Evolutionary conservation across 164 flowering plant genomes (phyloP), one percentile per base, ranked within the genome.

Genomic region (Nymphaea thermarum): DNA sequence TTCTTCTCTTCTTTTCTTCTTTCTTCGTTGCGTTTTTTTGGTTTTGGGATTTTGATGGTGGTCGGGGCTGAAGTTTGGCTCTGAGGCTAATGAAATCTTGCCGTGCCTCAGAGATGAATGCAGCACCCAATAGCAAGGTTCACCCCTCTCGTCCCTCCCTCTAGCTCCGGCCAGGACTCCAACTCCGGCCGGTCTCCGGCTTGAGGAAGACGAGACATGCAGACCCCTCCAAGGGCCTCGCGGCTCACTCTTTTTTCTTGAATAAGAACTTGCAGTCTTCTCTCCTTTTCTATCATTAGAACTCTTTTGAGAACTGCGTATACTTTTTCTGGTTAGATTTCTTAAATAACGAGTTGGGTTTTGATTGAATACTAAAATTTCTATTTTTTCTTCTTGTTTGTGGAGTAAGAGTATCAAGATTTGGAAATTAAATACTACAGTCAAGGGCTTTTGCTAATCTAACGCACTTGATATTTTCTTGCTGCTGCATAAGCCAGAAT

Each of bases 31-130:
- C 36, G 0, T 25, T 25, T 25, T 25, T 25, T 25, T 25, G 36
- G 36, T 25, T 25, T 25, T 25, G 36, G 36, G 36, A 25, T 25
- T 25, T 25, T 25, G 36, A 25, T 25, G 55, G 12, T 47, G 55
- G 55, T 6, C 55, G 63, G 63, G 63, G 16, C 63, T 61, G 18
- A 25, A 61, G 63, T 61, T 61, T 61, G 63, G 5, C 63, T 61
- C 63, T 61, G 10, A 8, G 63, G 63, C 63, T 61, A 6, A 8
- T 55, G 60, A 55, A 55, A 55, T 55, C 55, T 12, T 47, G 7
- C 12, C 6, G n/a, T 61, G 63, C 63, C 63, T 61, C 63, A 61
- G 63, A 61, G 63, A 61, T 61, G 63, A 61, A 61, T 61, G 63
- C 4, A 61, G 63, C 41, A 6, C 63, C 63, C 63, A n/a, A 61